Percentiles rank a stretch among this genome's conserved stretches.
Conservation (phyloP, 106 monocot species). For the Dendrobium catenatum region DNA sequence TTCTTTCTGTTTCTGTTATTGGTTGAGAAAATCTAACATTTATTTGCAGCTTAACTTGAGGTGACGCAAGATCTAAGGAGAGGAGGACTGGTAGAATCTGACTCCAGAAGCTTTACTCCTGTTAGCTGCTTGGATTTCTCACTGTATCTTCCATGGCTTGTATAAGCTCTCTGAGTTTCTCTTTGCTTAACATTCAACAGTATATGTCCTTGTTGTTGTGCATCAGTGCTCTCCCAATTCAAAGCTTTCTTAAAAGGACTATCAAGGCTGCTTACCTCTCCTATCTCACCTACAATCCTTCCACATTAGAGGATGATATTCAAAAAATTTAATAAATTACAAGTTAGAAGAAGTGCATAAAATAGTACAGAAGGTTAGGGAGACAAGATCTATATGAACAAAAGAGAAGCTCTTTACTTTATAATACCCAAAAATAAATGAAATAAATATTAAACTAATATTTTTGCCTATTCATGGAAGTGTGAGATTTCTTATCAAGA, state of each 20-base stretch:
- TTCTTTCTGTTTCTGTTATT: slow-evolving; percentile 18
- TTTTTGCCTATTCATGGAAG: background rate
- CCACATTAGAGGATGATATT: slow-evolving; percentile 25
- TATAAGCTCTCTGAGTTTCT: slow-evolving; percentile 4
- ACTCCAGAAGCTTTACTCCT: slow-evolving; percentile 4
- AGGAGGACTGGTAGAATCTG: slow-evolving; percentile 32
- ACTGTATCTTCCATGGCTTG: slow-evolving; percentile 13
- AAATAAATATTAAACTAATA: no score
- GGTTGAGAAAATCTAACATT: slow-evolving; percentile 49
- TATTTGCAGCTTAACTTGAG: slow-evolving; percentile 40
- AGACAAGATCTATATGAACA: background rate
- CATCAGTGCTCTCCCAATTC: slow-evolving; percentile 28
- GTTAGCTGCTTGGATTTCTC: slow-evolving; percentile 11
- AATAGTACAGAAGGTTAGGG: background rate
- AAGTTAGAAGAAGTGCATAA: background rate
- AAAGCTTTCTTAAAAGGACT: slow-evolving; percentile 34
- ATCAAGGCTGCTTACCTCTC: slow-evolving; percentile 28
- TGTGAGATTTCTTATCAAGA: background rate
- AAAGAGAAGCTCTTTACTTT: background rate
- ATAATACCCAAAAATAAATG: no score
- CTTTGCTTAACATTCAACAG: slow-evolving; percentile 27
- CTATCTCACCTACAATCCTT: slow-evolving; percentile 50
- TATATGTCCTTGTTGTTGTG: slow-evolving; percentile 11
- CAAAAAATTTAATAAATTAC: background rate
- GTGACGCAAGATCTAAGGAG: slow-evolving; percentile 59